A percentile compares a stretch with the other conserved stretches of the same genome.
phyloP scores from a whole-genome alignment of 345 rosid species.

The Cardiospermum halicacabum region DNA sequence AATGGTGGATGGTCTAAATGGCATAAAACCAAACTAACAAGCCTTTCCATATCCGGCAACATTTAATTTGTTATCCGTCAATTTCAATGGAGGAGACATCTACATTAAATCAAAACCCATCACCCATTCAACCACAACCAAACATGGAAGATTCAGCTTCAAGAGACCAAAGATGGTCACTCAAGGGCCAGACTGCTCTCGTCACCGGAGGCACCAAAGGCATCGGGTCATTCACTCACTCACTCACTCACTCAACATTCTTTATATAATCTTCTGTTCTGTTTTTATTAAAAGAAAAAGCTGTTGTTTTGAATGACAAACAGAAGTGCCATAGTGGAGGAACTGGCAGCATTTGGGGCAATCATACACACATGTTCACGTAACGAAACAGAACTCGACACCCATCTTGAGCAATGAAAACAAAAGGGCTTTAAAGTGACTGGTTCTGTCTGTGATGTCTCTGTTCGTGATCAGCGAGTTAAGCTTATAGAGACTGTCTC shows the following conservation, averaged over 20 bases:
- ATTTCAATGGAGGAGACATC: too few relatives aligned
- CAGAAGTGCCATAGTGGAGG: conserved; percentile 58
- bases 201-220: conserved; percentile 71
- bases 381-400: conserved; percentile 39
- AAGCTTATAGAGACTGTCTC: conserved; percentile 40
- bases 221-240: conserved; percentile 60
- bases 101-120: too few relatives aligned
- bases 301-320: too few relatives aligned
- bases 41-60: too few relatives aligned
- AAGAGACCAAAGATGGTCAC: conserved; percentile 67
- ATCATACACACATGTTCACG: conserved; percentile 50
- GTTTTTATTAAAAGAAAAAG: too few relatives aligned
- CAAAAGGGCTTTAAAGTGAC: conserved; percentile 45
- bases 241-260: too few relatives aligned
- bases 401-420: conserved; percentile 42
- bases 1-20: too few relatives aligned
- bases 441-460: conserved; percentile 56
- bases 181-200: conserved; percentile 52
- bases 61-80: too few relatives aligned
- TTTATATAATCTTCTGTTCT: neutral
- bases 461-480: conserved; percentile 35
- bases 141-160: too few relatives aligned
- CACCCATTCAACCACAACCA: too few relatives aligned
- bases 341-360: conserved; percentile 58
- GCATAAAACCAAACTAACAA: too few relatives aligned